These are phyloP conservation scores for Ramularia collo-cygni DNA, from an alignment of 2,329 filamentous ascomycete genomes.

Conservation along the genomic window DNA sequence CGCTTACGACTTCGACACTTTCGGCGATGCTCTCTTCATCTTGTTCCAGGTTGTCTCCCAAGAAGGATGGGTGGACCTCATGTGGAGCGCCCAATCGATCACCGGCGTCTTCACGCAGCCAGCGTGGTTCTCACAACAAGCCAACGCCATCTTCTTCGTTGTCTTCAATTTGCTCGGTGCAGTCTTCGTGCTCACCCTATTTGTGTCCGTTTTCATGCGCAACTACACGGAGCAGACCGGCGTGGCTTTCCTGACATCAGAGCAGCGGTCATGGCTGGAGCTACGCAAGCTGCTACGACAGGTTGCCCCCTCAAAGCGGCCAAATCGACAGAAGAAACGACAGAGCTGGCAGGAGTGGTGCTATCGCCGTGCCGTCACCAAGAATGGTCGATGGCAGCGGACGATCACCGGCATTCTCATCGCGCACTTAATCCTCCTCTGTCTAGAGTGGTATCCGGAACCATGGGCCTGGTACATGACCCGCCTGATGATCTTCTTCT, in stretches of 20 bases:
- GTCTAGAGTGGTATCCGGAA: slow-evolving; percentile 79
- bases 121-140: slow-evolving; percentile 59
- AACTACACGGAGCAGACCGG: slow-evolving; percentile 99
- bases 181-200: slow-evolving; percentile 92
- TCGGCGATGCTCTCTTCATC: slow-evolving; percentile 87
- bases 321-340: slow-evolving; percentile 66
- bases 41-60: slow-evolving; percentile 98
- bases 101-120: slow-evolving; percentile 72
- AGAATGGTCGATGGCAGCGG: slow-evolving; percentile 85
- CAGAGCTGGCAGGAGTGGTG: slow-evolving; percentile 85
- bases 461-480: slow-evolving; percentile 61
- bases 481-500: slow-evolving; percentile 53
- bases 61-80: slow-evolving; percentile 95
- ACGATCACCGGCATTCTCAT: slow-evolving; percentile 73
- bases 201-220: slow-evolving; percentile 99
- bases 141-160: slow-evolving; percentile 90
- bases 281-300: slow-evolving; percentile 84
- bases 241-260: slow-evolving; percentile 88
- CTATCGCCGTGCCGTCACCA: slow-evolving; percentile 87
- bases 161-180: slow-evolving; percentile 94
- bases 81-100: slow-evolving; percentile 75
- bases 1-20: slow-evolving; percentile 90
- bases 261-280: slow-evolving; percentile 95
- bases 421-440: slow-evolving; percentile 73
- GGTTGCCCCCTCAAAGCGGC: slow-evolving; percentile 89